phyloP scores from a whole-genome alignment of 192 early-diverging fungal species.

The Gaertneriomyces sp. region DNA sequence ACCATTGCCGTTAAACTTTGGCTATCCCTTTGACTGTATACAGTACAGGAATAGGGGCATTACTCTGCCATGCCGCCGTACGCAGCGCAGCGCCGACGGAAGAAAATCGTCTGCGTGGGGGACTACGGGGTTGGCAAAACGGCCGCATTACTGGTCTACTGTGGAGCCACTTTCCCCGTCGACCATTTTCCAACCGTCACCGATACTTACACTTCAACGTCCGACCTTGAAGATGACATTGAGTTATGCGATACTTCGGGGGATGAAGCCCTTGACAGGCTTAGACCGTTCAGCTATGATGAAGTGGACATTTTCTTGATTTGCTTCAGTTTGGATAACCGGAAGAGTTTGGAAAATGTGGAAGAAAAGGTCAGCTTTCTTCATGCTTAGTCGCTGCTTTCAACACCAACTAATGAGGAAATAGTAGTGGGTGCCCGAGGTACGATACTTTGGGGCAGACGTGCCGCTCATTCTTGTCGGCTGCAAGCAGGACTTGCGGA shows the following conservation, averaged over 20 bases:
- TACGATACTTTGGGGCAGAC: conserved; percentile 28
- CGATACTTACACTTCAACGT: conserved; percentile 8
- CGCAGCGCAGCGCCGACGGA: no score
- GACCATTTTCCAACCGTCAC: conserved; percentile 6
- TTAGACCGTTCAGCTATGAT: conserved; percentile 32
- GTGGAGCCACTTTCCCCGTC: conserved; percentile 10
- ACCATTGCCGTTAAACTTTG: no score
- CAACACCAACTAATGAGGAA: no score
- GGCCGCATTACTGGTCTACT: conserved; percentile 9
- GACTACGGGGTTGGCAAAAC: conserved; percentile 24
- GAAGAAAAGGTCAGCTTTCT: conserved; percentile 25
- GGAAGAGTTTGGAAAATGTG: conserved; percentile 19
- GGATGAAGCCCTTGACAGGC: conserved; percentile 22
- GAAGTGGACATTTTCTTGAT: conserved; percentile 20
- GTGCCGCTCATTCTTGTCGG: conserved; percentile 43
- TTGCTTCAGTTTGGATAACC: conserved; percentile 17
- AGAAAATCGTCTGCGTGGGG: conserved; percentile 22
- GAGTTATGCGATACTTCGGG: conserved; percentile 33
- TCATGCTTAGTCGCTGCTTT: neutral
- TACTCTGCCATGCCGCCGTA: no score
- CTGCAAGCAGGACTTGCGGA: conserved; percentile 38
- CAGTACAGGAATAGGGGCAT: no score
- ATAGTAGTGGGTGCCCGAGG: conserved; percentile 43
- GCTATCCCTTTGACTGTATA: no score
- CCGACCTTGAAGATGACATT: neutral